A percentile compares a stretch with the other conserved stretches of the same genome.
These are phyloP conservation scores for Vitis rupestris DNA, from an alignment of 164 flowering plant species.

Conservation along the genomic window DNA sequence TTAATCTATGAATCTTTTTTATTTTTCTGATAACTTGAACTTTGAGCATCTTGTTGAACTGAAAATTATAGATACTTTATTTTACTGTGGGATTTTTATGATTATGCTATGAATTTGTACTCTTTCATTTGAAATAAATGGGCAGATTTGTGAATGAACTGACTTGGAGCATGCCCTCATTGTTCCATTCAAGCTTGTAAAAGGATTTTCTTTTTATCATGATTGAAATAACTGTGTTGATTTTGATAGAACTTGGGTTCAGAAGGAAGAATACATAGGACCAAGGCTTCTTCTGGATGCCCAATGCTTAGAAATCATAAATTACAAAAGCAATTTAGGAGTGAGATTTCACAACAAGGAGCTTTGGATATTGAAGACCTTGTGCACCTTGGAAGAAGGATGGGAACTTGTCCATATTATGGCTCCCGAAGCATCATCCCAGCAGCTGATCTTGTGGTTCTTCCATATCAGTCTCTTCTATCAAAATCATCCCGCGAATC, in stretches of 20 bases:
- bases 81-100: too few relatives aligned
- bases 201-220: slow-evolving; percentile 1
- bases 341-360: slow-evolving; percentile 49
- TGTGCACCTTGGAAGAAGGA: slow-evolving; percentile 60
- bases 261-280: slow-evolving; percentile 49
- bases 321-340: slow-evolving; percentile 60
- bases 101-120: too few relatives aligned
- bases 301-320: slow-evolving; percentile 80
- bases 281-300: slow-evolving; percentile 77
- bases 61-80: too few relatives aligned
- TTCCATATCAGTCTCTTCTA: slow-evolving; percentile 97
- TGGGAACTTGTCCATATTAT: slow-evolving; percentile 94
- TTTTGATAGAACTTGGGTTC: slow-evolving; percentile 48
- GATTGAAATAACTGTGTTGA: slow-evolving; percentile 11
- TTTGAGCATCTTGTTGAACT: too few relatives aligned
- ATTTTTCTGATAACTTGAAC: too few relatives aligned
- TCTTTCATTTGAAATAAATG: too few relatives aligned
- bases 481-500: slow-evolving; percentile 89
- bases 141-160: too few relatives aligned
- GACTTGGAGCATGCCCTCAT: background rate
- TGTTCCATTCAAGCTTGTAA: background rate
- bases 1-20: too few relatives aligned
- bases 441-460: slow-evolving; percentile 79
- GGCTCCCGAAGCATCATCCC: slow-evolving; percentile 83
- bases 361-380: slow-evolving; percentile 96